Percentiles rank a stretch among this genome's conserved stretches.
phyloP scores from a whole-genome alignment of 176 grass and related monocot genomes.

The Saccharum spontaneum region DNA sequence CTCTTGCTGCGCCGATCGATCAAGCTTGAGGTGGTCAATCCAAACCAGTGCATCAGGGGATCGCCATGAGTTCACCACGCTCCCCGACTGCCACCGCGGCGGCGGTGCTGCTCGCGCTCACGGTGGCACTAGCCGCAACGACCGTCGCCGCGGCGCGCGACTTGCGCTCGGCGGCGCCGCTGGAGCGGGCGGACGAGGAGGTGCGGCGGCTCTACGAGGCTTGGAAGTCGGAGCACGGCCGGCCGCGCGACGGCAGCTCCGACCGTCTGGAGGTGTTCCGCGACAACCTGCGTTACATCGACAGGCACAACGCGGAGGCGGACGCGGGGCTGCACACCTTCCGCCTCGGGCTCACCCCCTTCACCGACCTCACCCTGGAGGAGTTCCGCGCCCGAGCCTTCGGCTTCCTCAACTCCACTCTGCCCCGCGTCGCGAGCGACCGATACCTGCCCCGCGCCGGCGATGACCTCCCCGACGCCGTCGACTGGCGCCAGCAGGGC shows the following conservation, averaged over 20 bases:
- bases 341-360: constrained; percentile 53
- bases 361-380: constrained; percentile 55
- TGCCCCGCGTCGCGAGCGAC: neutral
- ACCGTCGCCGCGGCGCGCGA: neutral
- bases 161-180: neutral
- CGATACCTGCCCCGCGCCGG: constrained; percentile 19
- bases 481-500: neutral
- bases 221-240: neutral
- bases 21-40: neutral
- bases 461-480: constrained; percentile 20
- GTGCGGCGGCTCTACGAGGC: constrained; percentile 12
- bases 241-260: neutral
- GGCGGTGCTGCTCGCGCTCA: neutral
- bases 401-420: constrained; percentile 17
- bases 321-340: constrained; percentile 46
- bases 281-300: constrained; percentile 57
- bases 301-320: constrained; percentile 57
- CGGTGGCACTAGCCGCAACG: neutral
- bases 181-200: constrained; percentile 12
- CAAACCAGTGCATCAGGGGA: neutral
- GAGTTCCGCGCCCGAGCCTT: constrained; percentile 44
- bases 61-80: neutral
- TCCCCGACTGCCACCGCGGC: neutral
- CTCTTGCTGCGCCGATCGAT: neutral
- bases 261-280: constrained; percentile 34